Evolutionary conservation across 78 protist species (phyloP), one percentile per base, ranked within the genome.

Genomic region (Isochrysis galbana): DNA sequence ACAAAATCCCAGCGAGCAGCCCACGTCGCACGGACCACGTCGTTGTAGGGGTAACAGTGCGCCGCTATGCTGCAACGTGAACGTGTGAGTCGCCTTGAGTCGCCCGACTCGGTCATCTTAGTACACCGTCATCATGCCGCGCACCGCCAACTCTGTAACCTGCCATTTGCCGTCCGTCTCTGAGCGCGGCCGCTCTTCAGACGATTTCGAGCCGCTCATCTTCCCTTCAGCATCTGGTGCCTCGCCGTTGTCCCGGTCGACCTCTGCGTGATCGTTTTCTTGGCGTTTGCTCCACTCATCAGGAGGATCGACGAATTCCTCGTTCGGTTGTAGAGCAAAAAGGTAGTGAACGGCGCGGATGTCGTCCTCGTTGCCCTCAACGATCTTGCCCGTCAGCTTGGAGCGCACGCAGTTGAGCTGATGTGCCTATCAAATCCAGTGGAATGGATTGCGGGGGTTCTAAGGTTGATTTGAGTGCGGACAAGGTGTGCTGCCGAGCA

Each of bases 341-440:
- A 77, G 32, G 86, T 77, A 77, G 86, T 77, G 45, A 11, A 77
- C 45, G 23, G 86, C 45, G n/a, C 86, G 44, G 86, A 77, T 77
- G 47, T 77, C 86, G 7, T 77, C 86, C 46, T 38, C 46, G 42
- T 4, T 46, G n/a, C 86, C 86, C 86, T 77, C 86, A n/a, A 39
- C 47, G 86, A 77, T 39, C 46, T 14, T 5, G n/a, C n/a, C 32
- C n/a, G 46, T 17, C 39, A 2, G 7, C 86, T 3, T 5, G 46
- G 19, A 2, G 26, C 86, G 86, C n/a, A 77, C 32, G 86, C 86
- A 77, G 46, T 77, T 19, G n/a, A 77, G 2, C 47, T 77, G 86
- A 5, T 77, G 86, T 26, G 82, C 23, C 23, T 36, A 7, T n/a
- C n/a, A n/a, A n/a, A n/a, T n/a, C 42, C 26, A 69, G 32, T 23